Percentiles rank a stretch among this genome's conserved stretches.
phyloP scores from a whole-genome alignment of 2,329 filamentous ascomycete species.

The Fusarium udum region DNA sequence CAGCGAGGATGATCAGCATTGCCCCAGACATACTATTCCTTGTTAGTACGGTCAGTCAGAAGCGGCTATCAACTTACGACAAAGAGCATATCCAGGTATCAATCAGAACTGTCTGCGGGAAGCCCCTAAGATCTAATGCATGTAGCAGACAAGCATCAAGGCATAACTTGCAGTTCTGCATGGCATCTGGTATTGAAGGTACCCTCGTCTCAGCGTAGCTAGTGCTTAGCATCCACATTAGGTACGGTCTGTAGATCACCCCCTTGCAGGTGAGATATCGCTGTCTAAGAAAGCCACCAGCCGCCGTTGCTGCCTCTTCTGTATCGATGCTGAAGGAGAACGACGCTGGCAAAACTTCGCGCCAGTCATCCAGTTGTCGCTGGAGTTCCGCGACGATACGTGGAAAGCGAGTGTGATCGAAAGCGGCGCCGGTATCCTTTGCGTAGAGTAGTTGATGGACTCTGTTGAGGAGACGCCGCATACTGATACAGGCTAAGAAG shows the following conservation, averaged over 20 bases:
- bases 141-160: constrained; percentile 60
- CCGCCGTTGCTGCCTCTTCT: constrained; percentile 48
- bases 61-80: constrained; percentile 50
- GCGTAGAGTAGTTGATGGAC: constrained; percentile 62
- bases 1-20: constrained; percentile 59
- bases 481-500: constrained; percentile 63
- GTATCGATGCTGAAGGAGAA: constrained; percentile 53
- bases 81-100: constrained; percentile 66
- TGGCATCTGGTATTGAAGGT: constrained; percentile 47
- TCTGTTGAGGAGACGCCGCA: constrained; percentile 58
- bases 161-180: constrained; percentile 55
- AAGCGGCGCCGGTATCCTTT: constrained; percentile 54
- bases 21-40: constrained; percentile 56
- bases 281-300: constrained; percentile 60
- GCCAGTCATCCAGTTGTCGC: constrained; percentile 60
- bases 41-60: fast-evolving
- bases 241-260: constrained; percentile 62
- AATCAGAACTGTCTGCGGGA: constrained; percentile 60
- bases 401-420: constrained; percentile 57
- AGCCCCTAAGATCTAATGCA: constrained; percentile 58
- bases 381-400: constrained; percentile 59
- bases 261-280: constrained; percentile 62
- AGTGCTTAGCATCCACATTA: constrained; percentile 59
- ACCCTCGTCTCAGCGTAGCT: constrained; percentile 41
- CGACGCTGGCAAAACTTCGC: constrained; percentile 55